Conservation (phyloP, 2,329 filamentous ascomycete species). For the Coniella vitis region DNA sequence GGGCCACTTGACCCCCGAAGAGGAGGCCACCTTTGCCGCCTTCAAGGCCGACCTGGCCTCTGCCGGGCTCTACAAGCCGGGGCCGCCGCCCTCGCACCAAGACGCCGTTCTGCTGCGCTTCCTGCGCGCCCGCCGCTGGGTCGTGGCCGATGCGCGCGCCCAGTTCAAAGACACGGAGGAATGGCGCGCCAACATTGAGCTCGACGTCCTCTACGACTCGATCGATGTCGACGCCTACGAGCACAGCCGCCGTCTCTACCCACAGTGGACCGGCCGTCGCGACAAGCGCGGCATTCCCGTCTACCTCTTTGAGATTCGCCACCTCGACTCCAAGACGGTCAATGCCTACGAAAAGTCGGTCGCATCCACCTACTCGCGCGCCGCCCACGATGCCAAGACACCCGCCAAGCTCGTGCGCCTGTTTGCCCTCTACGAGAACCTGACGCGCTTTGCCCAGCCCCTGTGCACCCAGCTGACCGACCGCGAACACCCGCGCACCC, state of each 20-base stretch:
- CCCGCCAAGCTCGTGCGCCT: constrained; percentile 73
- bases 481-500: constrained; percentile 68
- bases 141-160: constrained; percentile 65
- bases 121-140: constrained; percentile 76
- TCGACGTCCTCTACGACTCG: constrained; percentile 74
- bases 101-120: constrained; percentile 75
- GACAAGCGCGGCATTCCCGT: constrained; percentile 81
- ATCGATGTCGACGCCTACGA: constrained; percentile 84
- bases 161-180: constrained; percentile 87
- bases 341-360: constrained; percentile 67
- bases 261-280: constrained; percentile 88
- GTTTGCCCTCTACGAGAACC: constrained; percentile 89
- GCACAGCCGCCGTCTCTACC: constrained; percentile 72
- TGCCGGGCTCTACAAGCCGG: constrained; percentile 55
- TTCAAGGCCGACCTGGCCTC: constrained; percentile 67
- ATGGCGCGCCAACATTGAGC: constrained; percentile 74
- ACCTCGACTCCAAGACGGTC: constrained; percentile 77
- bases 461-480: constrained; percentile 70
- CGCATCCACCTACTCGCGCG: constrained; percentile 50
- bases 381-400: constrained; percentile 52
- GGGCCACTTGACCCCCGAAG: constrained; percentile 63
- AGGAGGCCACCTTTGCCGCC: constrained; percentile 58
- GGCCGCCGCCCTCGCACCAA: constrained; percentile 57
- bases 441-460: constrained; percentile 80
- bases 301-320: constrained; percentile 82